Percentiles rank a stretch among this genome's conserved stretches.
Conservation (phyloP, 2,329 filamentous ascomycete genomes). For the Cadophora gregata region DNA sequence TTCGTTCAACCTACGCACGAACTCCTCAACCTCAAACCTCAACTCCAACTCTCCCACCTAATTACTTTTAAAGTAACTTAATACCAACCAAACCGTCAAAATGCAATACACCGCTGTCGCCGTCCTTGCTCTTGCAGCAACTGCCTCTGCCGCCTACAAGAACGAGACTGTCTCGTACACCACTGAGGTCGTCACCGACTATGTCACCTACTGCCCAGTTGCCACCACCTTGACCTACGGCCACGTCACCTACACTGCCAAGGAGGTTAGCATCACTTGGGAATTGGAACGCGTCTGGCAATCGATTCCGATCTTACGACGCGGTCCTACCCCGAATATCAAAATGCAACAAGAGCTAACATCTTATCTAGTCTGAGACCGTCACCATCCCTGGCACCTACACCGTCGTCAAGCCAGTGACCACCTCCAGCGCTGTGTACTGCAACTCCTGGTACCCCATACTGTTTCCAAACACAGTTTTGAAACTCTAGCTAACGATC, state of each 20-base stretch:
- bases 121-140: slow-evolving; percentile 44
- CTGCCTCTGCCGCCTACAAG: slow-evolving; percentile 36
- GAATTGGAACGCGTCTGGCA: background rate
- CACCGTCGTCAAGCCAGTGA: slow-evolving; percentile 41
- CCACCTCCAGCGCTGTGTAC: slow-evolving; percentile 40
- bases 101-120: slow-evolving; percentile 48
- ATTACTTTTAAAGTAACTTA: slow-evolving; percentile 38
- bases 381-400: slow-evolving; percentile 44
- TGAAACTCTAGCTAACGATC: slow-evolving; percentile 31
- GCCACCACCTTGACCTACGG: slow-evolving; percentile 55
- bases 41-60: slow-evolving; percentile 26
- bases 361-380: slow-evolving; percentile 34
- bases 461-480: slow-evolving; percentile 34
- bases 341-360: slow-evolving; percentile 25
- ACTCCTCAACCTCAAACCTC: slow-evolving; percentile 31
- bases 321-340: background rate
- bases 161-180: slow-evolving; percentile 52
- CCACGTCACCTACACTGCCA: slow-evolving; percentile 56
- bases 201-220: slow-evolving; percentile 57
- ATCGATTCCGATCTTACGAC: background rate
- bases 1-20: slow-evolving; percentile 39
- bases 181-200: slow-evolving; percentile 56
- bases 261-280: slow-evolving; percentile 47
- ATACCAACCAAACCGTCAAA: slow-evolving; percentile 43
- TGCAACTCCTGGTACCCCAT: slow-evolving; percentile 59